phyloP scores from a whole-genome alignment of 352 stramenopile species.

The Pythium scleroteichum region DNA sequence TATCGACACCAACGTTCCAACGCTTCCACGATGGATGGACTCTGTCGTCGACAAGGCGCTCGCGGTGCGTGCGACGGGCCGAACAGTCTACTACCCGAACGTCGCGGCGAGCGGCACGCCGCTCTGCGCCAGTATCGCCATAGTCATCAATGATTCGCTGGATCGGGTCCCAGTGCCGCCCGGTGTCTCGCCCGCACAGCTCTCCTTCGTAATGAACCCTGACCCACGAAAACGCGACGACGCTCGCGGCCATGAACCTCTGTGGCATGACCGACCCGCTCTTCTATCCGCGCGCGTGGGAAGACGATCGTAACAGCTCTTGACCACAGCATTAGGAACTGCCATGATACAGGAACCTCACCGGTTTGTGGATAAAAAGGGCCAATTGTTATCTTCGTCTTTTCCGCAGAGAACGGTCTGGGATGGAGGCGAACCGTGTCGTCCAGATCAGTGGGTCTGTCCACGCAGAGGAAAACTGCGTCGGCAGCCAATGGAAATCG shows the following conservation, averaged over 20 bases:
- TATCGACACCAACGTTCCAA: constrained; percentile 11
- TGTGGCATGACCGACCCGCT: not conserved
- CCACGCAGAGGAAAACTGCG: no score
- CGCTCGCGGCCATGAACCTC: not conserved
- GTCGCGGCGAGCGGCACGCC: not conserved
- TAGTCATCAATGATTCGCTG: not conserved
- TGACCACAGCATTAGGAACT: no score
- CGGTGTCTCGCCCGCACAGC: not conserved
- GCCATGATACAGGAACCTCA: no score
- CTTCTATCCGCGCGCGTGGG: no score
- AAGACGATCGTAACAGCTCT: no score
- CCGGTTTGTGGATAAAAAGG: no score
- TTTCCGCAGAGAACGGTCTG: no score
- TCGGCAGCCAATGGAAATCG: no score
- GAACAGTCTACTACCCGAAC: not conserved
- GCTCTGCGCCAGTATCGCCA: not conserved
- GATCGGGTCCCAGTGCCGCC: not conserved
- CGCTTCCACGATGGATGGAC: constrained; percentile 12
- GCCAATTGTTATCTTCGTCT: no score
- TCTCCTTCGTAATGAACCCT: constrained; percentile 7
- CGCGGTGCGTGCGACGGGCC: not conserved
- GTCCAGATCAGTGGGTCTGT: no score
- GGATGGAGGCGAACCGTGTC: no score
- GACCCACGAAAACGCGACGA: not conserved
- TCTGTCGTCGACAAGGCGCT: not conserved